These are phyloP conservation scores for Neolentinus lepideus DNA, from an alignment of 1,284 basidiomycete genomes.

Conservation along the genomic window DNA sequence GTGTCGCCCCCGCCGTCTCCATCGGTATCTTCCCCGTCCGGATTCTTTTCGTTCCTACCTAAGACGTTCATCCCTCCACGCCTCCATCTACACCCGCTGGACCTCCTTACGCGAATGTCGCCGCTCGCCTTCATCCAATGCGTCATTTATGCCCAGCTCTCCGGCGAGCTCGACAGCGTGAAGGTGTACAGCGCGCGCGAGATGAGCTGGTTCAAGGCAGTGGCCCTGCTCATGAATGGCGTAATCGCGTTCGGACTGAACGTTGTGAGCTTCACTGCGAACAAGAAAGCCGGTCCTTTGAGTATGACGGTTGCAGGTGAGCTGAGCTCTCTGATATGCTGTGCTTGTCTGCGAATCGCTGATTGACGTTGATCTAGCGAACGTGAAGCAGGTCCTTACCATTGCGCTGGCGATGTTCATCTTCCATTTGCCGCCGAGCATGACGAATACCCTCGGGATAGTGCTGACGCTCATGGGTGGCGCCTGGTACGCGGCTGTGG, in stretches of 20 bases:
- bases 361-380: conserved; percentile 38
- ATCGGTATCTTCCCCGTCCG: conserved; percentile 7
- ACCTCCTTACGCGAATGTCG: conserved; percentile 78
- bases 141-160: conserved; percentile 63
- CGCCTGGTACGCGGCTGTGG: conserved; percentile 75
- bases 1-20: conserved; percentile 11
- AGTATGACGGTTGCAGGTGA: conserved; percentile 84
- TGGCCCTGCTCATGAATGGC: conserved; percentile 71
- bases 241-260: conserved; percentile 86
- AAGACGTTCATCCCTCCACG: conserved; percentile 30
- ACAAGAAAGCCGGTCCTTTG: conserved; percentile 80
- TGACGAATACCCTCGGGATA: conserved; percentile 77
- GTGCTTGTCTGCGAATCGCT: conserved; percentile 3
- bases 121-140: conserved; percentile 89
- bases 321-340: conserved; percentile 14
- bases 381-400: conserved; percentile 92
- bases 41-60: conserved; percentile 5
- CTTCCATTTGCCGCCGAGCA: conserved; percentile 77
- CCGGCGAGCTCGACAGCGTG: conserved; percentile 73
- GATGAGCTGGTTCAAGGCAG: conserved; percentile 41
- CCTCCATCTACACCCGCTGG: conserved; percentile 71
- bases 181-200: conserved; percentile 32
- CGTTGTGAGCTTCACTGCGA: conserved; percentile 88
- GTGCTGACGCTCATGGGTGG: conserved; percentile 77
- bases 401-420: conserved; percentile 79